Conservation (phyloP, 2,329 filamentous ascomycete species). For the Phialocephala sp. region DNA sequence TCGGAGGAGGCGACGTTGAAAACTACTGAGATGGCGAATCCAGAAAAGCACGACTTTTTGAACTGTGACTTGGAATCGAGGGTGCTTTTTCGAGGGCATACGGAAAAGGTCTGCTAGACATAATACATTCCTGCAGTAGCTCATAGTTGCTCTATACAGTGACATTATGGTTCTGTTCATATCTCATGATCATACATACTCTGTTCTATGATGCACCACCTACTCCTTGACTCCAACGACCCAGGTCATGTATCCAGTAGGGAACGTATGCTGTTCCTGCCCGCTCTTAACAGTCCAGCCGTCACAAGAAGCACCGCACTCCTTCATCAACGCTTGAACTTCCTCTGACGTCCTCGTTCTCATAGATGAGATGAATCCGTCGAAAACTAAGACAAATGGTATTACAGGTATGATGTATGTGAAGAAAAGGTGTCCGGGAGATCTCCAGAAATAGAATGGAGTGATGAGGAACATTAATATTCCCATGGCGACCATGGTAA, state of each 20-base stretch:
- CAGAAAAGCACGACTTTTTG: background rate
- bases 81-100: background rate
- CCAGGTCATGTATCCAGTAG: constrained; percentile 53
- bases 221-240: constrained; percentile 47
- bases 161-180: background rate
- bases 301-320: constrained; percentile 51
- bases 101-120: background rate
- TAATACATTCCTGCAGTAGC: background rate
- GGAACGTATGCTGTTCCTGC: constrained; percentile 52
- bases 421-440: constrained; percentile 58
- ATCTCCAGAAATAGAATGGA: constrained; percentile 53
- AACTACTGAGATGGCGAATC: background rate
- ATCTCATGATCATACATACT: background rate
- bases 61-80: background rate
- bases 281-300: constrained; percentile 50
- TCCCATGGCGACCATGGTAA: constrained; percentile 59
- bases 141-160: background rate
- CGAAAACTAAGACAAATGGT: constrained; percentile 70
- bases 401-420: constrained; percentile 70
- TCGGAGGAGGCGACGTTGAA: background rate
- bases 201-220: background rate
- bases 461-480: constrained; percentile 57
- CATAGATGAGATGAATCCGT: constrained; percentile 71
- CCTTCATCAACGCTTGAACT: constrained; percentile 62
- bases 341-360: constrained; percentile 71